Percentiles rank a stretch among this genome's conserved stretches.
These are phyloP conservation scores for Phytophthora quininea DNA, from an alignment of 352 stramenopile genomes.

Conservation along the genomic window DNA sequence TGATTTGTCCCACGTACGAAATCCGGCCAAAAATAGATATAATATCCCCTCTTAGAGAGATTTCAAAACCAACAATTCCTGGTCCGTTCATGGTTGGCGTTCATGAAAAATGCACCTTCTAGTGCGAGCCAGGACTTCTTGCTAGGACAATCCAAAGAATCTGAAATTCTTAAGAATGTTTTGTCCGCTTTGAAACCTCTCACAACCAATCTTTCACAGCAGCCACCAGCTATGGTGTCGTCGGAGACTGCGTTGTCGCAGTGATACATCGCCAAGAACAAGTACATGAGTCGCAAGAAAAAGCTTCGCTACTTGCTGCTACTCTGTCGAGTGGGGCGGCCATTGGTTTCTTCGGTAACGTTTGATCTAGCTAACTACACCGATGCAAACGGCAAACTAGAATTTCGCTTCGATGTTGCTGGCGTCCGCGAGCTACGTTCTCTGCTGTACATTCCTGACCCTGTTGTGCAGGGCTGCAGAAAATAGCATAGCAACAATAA, in stretches of 20 bases:
- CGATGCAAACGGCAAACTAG: background rate
- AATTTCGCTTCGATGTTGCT: background rate
- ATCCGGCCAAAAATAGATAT: no score
- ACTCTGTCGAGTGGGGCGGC: background rate
- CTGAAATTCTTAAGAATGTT: background rate
- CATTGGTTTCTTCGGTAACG: background rate
- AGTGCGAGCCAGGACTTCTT: background rate
- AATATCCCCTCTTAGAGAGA: background rate
- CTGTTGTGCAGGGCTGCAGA: no score
- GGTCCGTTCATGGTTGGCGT: background rate
- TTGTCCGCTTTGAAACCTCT: background rate
- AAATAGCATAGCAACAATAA: no score
- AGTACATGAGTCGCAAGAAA: background rate
- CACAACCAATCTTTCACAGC: background rate
- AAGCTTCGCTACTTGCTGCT: background rate
- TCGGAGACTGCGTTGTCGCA: background rate
- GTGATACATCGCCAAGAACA: background rate
- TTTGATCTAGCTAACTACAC: background rate
- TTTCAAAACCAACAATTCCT: background rate
- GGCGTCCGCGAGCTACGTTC: background rate
- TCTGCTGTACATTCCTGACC: background rate
- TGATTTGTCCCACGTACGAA: no score
- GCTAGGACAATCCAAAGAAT: background rate
- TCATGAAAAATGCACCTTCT: background rate
- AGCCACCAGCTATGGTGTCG: background rate